Conservation (phyloP, 1,284 basidiomycete genomes). For the Tausonia pullulans region DNA sequence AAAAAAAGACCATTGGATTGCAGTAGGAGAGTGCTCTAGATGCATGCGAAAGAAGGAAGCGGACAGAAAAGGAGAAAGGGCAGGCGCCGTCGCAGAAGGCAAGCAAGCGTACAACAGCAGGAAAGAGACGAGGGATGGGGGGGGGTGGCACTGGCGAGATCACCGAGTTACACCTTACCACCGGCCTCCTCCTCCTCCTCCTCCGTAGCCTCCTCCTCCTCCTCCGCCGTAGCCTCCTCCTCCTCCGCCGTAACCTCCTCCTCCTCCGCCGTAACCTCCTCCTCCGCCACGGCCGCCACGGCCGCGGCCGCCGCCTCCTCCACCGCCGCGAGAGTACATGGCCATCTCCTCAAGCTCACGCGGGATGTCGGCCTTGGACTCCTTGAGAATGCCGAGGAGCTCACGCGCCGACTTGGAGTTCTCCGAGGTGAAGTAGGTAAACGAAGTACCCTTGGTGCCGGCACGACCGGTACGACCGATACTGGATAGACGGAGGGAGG, state of each 20-base stretch:
- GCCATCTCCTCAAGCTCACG: slow-evolving; percentile 89
- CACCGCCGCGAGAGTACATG: slow-evolving; percentile 50
- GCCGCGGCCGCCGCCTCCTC: slow-evolving; percentile 13
- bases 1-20: too few species aligned
- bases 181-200: too few species aligned
- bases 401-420: slow-evolving; percentile 92
- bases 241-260: background rate
- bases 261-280: slow-evolving; percentile 10
- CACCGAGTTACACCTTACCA: too few species aligned
- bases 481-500: background rate
- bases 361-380: slow-evolving; percentile 80
- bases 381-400: slow-evolving; percentile 73
- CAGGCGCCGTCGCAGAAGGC: too few species aligned
- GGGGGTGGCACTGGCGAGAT: too few species aligned
- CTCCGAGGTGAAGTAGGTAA: slow-evolving; percentile 72
- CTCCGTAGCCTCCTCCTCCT: too few species aligned
- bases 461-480: slow-evolving; percentile 50
- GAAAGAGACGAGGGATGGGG: too few species aligned
- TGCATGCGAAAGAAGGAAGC: too few species aligned
- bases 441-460: slow-evolving; percentile 79
- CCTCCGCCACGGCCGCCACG: slow-evolving; percentile 9
- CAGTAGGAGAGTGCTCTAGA: too few species aligned
- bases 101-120: too few species aligned
- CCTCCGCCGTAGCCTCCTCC: too few species aligned
- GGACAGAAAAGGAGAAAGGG: too few species aligned